Conservation (phyloP, 495 filamentous ascomycete genomes). For the Niebla homalea region DNA sequence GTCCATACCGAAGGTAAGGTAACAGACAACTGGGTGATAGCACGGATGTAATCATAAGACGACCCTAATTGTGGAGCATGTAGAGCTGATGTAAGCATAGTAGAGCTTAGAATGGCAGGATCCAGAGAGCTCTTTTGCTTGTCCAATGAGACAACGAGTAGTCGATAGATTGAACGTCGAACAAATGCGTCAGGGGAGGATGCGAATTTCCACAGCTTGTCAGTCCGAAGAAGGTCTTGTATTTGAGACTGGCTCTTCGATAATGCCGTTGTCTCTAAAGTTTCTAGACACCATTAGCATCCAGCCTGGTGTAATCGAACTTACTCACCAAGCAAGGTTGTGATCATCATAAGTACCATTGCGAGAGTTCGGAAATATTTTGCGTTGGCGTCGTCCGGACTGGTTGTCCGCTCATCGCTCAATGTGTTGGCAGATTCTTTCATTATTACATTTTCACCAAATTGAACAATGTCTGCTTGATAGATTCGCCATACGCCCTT, state of each 20-base stretch:
- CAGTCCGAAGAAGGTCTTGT: constrained; percentile 46
- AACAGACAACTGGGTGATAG: constrained; percentile 47
- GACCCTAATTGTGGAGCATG: constrained; percentile 58
- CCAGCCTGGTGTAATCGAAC: background rate
- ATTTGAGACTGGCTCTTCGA: constrained; percentile 34
- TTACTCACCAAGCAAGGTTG: constrained; percentile 32
- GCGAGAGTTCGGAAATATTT: constrained; percentile 75
- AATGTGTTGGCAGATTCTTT: constrained; percentile 68
- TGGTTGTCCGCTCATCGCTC: constrained; percentile 76
- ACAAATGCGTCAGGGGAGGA: constrained; percentile 54
- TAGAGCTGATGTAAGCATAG: constrained; percentile 56
- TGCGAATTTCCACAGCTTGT: constrained; percentile 64
- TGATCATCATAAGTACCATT: constrained; percentile 36
- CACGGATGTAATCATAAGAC: constrained; percentile 50
- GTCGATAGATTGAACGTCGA: constrained; percentile 52
- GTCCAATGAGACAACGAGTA: constrained; percentile 47
- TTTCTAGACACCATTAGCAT: constrained; percentile 20
- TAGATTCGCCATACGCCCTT: constrained; percentile 62
- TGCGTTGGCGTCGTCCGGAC: constrained; percentile 65
- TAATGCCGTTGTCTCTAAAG: constrained; percentile 34
- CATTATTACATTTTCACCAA: constrained; percentile 58
- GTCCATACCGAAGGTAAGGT: constrained; percentile 63
- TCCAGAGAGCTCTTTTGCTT: constrained; percentile 46
- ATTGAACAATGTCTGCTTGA: constrained; percentile 62
- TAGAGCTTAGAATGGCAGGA: constrained; percentile 48